phyloP scores from a whole-genome alignment of 2,329 filamentous ascomycete genomes.

The Nothopassalora personata region DNA sequence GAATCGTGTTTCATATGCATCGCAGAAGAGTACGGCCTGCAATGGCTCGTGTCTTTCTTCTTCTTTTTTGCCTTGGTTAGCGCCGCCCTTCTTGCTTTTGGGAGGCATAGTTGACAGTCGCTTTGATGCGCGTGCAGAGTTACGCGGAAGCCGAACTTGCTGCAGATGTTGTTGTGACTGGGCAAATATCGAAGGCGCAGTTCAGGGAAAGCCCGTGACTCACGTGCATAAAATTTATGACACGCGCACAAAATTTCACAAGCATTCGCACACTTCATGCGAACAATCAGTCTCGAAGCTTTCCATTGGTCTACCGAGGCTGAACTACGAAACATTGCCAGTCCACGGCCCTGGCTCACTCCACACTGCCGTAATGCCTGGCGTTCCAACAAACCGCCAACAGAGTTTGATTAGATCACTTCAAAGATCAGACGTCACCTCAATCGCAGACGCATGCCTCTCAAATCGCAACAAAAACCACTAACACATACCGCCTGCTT shows the following conservation, averaged over 20 bases:
- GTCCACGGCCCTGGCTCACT: neutral
- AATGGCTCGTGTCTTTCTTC: slow-evolving; percentile 58
- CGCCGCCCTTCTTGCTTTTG: slow-evolving; percentile 41
- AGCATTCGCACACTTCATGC: neutral
- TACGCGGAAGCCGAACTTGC: neutral
- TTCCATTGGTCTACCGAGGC: neutral
- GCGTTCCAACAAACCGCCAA: neutral
- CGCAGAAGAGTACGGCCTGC: slow-evolving; percentile 72
- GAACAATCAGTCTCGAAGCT: neutral
- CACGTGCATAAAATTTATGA: neutral
- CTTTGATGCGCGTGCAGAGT: neutral
- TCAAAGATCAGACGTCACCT: neutral
- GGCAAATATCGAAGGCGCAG: neutral
- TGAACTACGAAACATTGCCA: neutral
- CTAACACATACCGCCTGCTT: neutral
- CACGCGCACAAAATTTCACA: neutral
- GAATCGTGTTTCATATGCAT: slow-evolving; percentile 92
- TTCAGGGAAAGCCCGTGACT: neutral
- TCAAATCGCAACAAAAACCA: neutral
- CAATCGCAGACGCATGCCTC: neutral
- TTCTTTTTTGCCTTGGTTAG: slow-evolving; percentile 37
- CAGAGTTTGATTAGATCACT: neutral
- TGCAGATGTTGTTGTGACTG: neutral
- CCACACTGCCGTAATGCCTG: neutral
- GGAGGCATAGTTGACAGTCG: slow-evolving; percentile 39